Base-by-base conservation (phyloP, 192 early-diverging fungal species). In the Linnemannia hyalina region DNA sequence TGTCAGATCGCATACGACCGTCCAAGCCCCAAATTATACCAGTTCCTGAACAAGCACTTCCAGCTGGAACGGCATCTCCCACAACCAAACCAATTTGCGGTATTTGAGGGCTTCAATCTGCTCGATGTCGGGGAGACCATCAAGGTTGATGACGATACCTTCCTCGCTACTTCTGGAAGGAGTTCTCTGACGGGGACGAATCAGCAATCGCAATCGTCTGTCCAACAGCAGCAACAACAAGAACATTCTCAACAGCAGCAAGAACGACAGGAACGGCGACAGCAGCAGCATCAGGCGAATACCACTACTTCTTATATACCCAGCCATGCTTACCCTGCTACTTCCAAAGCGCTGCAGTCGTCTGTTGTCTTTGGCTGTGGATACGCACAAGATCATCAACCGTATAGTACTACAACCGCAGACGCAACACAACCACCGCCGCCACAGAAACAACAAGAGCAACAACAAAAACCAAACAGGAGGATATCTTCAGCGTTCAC, bases 1-100 rank as follows among this genome's bases (percentile, higher is more conserved):
- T 73, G 44, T 35, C 83, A 89, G 49, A 80, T 89, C 60, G 88
- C 88, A n/a, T 89, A 85, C 73, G 88, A 89, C 47, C 73, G 88
- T 69, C 88, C 88, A 8, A 85, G 83, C 44, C 77, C 83, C 36
- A 89, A 89, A 65, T 71, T 89, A 9, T 76, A 70, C 52, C 74
- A 70, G 9, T 89, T 89, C 46, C 75, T 89, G 26, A 85, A 70
- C 35, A 89, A 89, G 68, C 38, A 89, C 78, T 89, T 85, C 71
- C 57, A 76, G 55, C 73, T 89, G 42, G 73, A 75, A 7, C 68
- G 83, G 63, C 74, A 83, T 46, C 52, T 85, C 15, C 88, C 83
- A 15, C 88, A 89, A 63, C 88, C 88, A 4, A 89, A 89, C 55
- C 76, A 79, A 44, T 89, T 80, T 77, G 88, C 83, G 3, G 77